Evolutionary conservation across 2,329 filamentous ascomycete species (phyloP).

Genomic region (Furcasterigmium sp.): DNA sequence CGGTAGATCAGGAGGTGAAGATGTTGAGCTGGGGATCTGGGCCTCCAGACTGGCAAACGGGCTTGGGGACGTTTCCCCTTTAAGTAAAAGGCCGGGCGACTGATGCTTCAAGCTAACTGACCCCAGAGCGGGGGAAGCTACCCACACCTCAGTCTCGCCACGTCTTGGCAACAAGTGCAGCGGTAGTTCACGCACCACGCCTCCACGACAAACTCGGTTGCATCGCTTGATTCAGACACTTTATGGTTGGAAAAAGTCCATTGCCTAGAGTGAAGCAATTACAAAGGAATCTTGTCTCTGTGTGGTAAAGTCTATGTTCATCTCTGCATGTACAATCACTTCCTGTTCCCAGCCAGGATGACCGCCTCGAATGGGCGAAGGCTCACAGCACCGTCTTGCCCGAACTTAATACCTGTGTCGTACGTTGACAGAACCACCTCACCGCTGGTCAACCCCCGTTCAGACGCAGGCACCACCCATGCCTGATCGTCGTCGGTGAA

Average conservation of each 20-base stretch:
- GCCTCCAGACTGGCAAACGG: background rate
- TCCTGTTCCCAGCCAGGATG: background rate
- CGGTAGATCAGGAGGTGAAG: background rate
- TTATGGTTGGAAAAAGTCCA: background rate
- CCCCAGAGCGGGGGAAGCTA: no score
- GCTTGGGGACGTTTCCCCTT: background rate
- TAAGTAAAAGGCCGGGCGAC: background rate
- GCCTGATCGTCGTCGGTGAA: background rate
- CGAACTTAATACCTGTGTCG: background rate
- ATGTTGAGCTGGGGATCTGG: background rate
- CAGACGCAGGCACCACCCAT: background rate
- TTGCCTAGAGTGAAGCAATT: background rate
- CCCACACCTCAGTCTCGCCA: no score
- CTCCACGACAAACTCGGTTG: background rate
- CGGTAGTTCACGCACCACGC: background rate
- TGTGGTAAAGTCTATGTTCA: background rate
- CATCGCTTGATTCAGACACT: background rate
- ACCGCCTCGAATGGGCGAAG: slow-evolving; percentile 1
- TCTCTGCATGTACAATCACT: background rate
- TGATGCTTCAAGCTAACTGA: background rate
- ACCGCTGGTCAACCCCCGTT: background rate
- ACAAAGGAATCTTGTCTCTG: background rate
- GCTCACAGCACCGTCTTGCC: background rate
- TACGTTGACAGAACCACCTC: background rate
- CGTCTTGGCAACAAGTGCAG: no score